A percentile compares a stretch with the other conserved stretches of the same genome.
Conservation (phyloP, 2,329 filamentous ascomycete genomes). For the Diaporthe citrichinensis region DNA sequence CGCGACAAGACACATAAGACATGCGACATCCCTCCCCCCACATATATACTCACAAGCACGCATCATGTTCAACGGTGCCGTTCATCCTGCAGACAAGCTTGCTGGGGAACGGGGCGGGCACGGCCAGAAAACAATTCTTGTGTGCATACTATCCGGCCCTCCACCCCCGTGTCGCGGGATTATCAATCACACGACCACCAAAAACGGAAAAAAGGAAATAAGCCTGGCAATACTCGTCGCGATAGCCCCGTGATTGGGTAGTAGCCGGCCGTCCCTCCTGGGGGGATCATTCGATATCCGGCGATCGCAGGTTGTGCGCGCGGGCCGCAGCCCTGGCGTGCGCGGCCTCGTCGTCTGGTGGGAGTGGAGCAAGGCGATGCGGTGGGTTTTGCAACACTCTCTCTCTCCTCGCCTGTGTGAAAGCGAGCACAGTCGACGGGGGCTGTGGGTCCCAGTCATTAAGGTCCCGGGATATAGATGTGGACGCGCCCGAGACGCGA, state of each 20-base stretch:
- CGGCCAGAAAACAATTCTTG: not conserved
- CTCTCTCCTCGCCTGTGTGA: not conserved
- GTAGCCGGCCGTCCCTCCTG: not conserved
- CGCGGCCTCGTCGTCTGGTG: constrained; percentile 1
- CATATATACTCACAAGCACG: not conserved
- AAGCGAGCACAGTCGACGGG: not conserved
- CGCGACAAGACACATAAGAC: constrained; percentile 15
- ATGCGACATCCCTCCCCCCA: not conserved
- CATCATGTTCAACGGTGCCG: not conserved
- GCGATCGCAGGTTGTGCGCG: constrained; percentile 10
- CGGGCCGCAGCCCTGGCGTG: constrained; percentile 29
- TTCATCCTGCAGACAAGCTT: not conserved
- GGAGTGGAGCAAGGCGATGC: not conserved
- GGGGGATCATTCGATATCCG: constrained; percentile 12
- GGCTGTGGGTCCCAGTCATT: not conserved
- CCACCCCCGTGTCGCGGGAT: not conserved
- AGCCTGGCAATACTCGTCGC: not conserved
- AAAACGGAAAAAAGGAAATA: not conserved
- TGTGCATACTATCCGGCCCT: not conserved
- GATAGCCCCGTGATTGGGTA: not conserved
- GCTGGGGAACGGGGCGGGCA: not conserved
- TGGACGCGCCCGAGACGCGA: not conserved
- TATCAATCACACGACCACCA: not conserved
- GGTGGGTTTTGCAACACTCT: not conserved
- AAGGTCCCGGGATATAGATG: constrained; percentile 6